Evolutionary conservation across 495 filamentous ascomycete species (phyloP).

Genomic region (Penicillium argentinense): DNA sequence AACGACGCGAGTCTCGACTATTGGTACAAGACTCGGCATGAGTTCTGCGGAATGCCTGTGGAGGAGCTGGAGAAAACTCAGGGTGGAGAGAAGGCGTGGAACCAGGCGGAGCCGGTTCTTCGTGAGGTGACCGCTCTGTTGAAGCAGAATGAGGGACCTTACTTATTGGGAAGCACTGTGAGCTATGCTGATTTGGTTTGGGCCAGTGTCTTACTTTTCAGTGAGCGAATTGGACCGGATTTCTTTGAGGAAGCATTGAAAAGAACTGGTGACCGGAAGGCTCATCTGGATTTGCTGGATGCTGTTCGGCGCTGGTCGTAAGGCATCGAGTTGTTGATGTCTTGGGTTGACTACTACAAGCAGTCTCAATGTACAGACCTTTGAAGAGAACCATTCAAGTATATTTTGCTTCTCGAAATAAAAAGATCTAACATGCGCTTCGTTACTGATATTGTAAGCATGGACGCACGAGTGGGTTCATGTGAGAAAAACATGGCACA

Average conservation of each 20-base stretch:
- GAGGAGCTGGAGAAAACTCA: slow-evolving; percentile 36
- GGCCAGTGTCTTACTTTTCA: slow-evolving; percentile 30
- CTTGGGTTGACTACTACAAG: too few species aligned
- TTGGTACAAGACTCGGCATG: slow-evolving; percentile 43
- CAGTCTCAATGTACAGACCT: too few species aligned
- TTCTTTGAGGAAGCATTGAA: slow-evolving; percentile 30
- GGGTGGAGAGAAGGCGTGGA: slow-evolving; percentile 42
- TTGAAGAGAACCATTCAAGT: too few species aligned
- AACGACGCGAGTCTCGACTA: slow-evolving; percentile 38
- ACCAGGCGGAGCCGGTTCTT: slow-evolving; percentile 31
- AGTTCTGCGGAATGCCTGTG: slow-evolving; percentile 42
- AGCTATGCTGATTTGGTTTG: slow-evolving; percentile 41
- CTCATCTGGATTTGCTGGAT: slow-evolving; percentile 37
- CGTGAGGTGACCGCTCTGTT: slow-evolving; percentile 45
- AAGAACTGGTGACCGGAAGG: slow-evolving; percentile 29
- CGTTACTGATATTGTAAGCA: slow-evolving; percentile 2
- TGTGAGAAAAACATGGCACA: slow-evolving; percentile 25
- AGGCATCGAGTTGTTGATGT: too few species aligned
- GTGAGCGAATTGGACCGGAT: slow-evolving; percentile 32
- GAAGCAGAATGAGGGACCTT: slow-evolving; percentile 53
- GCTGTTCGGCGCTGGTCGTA: slow-evolving; percentile 39
- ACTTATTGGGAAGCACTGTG: slow-evolving; percentile 35
- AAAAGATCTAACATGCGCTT: too few species aligned
- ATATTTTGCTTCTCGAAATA: too few species aligned
- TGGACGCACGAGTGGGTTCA: background rate